Evolutionary conservation across 2,329 filamentous ascomycete genomes (phyloP).

Genomic region (Bipolaris bicolor): DNA sequence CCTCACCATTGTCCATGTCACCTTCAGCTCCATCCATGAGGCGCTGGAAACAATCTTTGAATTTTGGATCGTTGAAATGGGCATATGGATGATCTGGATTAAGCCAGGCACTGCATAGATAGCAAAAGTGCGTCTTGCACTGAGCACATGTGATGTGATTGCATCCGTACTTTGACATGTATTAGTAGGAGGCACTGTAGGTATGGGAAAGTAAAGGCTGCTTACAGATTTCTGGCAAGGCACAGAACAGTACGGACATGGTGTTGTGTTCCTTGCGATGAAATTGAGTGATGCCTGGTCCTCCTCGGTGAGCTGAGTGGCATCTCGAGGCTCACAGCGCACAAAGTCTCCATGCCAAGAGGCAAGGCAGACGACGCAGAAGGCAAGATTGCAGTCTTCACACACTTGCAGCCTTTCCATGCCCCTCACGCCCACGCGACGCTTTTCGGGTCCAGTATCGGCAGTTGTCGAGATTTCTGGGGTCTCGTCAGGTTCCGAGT

Average conservation of each 20-base stretch:
- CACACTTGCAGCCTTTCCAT: constrained; percentile 79
- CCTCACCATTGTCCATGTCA: constrained; percentile 60
- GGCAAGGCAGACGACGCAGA: constrained; percentile 75
- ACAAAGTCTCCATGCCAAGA: constrained; percentile 94
- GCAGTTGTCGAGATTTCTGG: constrained; percentile 10
- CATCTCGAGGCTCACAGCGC: constrained; percentile 70
- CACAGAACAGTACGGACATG: constrained; percentile 85
- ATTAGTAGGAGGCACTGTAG: not conserved
- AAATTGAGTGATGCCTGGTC: constrained; percentile 89
- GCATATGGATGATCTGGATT: constrained; percentile 79
- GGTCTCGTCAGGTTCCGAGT: constrained; percentile 46
- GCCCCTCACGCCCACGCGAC: constrained; percentile 53
- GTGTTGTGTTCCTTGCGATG: constrained; percentile 78
- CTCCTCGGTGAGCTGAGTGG: constrained; percentile 77
- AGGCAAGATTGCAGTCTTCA: constrained; percentile 75
- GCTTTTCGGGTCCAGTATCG: constrained; percentile 29
- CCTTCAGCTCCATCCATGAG: constrained; percentile 90
- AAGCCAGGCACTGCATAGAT: constrained; percentile 89
- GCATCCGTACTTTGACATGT: constrained; percentile 67
- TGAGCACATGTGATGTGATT: constrained; percentile 72
- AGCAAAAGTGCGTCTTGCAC: constrained; percentile 93
- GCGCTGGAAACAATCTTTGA: constrained; percentile 74
- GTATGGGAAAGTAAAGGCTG: too few relatives aligned
- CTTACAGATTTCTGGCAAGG: constrained; percentile 78
- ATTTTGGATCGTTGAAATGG: constrained; percentile 79